These are phyloP conservation scores for Penicillium sp. DNA, from an alignment of 2,329 filamentous ascomycete genomes.

Conservation along the genomic window DNA sequence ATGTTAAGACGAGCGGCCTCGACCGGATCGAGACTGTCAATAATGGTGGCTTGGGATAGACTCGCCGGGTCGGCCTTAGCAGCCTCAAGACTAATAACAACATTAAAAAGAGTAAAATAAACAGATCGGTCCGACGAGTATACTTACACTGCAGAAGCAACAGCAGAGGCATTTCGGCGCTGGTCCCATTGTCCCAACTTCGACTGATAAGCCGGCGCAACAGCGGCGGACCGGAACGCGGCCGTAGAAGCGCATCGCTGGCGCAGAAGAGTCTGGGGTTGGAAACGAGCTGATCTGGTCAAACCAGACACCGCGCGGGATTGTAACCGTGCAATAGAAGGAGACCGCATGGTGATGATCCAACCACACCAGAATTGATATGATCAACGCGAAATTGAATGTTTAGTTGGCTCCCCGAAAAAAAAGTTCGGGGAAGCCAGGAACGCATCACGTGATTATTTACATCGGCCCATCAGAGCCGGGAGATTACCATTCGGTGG, in stretches of 20 bases:
- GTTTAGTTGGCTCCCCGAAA: conserved; percentile 31
- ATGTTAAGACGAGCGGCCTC: conserved; percentile 75
- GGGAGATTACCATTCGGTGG: conserved; percentile 15
- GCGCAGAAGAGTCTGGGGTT: conserved; percentile 38
- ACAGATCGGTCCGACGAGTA: background rate
- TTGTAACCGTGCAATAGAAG: conserved; percentile 43
- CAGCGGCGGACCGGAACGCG: conserved; percentile 35
- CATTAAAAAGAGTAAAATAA: conserved; percentile 3
- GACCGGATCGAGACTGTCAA: conserved; percentile 75
- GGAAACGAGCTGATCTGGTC: conserved; percentile 37
- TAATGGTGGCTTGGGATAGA: conserved; percentile 64
- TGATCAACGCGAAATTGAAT: conserved; percentile 26
- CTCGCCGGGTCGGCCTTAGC: conserved; percentile 57
- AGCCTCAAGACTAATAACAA: conserved; percentile 52
- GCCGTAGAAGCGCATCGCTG: conserved; percentile 43
- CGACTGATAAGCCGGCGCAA: conserved; percentile 37
- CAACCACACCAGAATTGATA: conserved; percentile 30
- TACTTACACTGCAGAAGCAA: conserved; percentile 48
- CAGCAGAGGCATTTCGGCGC: conserved; percentile 44
- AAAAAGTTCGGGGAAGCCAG: conserved; percentile 43
- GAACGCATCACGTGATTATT: conserved; percentile 35
- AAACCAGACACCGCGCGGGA: conserved; percentile 40
- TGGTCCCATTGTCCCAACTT: conserved; percentile 45
- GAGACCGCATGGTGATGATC: conserved; percentile 42
- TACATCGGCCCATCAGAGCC: conserved; percentile 22